Conservation (phyloP, 2,329 filamentous ascomycete genomes). For the Cadophora sp. region DNA sequence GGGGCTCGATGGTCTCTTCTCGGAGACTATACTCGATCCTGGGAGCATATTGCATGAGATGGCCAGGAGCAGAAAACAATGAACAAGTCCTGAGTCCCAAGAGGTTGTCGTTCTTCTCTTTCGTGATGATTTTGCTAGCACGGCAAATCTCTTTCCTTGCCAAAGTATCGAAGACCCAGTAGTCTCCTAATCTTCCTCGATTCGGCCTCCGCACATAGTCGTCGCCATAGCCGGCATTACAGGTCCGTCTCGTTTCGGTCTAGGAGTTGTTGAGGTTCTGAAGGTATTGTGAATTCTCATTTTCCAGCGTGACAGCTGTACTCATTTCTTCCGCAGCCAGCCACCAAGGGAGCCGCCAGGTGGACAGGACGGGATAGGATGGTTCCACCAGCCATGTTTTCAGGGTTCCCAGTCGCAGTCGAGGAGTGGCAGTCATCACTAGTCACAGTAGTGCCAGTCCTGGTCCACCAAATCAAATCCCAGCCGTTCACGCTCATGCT, state of each 20-base stretch:
- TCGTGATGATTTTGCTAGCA: not conserved
- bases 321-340: not conserved
- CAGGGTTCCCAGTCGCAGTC: not conserved
- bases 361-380: not conserved
- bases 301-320: conserved; percentile 2
- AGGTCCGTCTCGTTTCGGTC: not conserved
- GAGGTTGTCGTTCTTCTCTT: not conserved
- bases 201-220: not conserved
- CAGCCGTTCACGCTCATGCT: not conserved
- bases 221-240: conserved; percentile 9
- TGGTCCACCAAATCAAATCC: not conserved
- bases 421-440: conserved; percentile 2
- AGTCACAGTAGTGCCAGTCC: not conserved
- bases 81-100: not conserved
- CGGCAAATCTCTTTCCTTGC: not conserved
- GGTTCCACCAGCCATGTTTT: not conserved
- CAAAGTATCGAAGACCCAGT: not conserved
- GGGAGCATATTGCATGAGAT: not conserved
- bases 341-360: not conserved
- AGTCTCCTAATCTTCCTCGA: not conserved
- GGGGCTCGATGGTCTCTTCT: not conserved
- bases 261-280: not conserved
- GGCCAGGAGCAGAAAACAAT: not conserved
- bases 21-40: not conserved
- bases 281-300: not conserved